Conservation (phyloP, 805 yeast species). For the Candida endomychidarum region DNA sequence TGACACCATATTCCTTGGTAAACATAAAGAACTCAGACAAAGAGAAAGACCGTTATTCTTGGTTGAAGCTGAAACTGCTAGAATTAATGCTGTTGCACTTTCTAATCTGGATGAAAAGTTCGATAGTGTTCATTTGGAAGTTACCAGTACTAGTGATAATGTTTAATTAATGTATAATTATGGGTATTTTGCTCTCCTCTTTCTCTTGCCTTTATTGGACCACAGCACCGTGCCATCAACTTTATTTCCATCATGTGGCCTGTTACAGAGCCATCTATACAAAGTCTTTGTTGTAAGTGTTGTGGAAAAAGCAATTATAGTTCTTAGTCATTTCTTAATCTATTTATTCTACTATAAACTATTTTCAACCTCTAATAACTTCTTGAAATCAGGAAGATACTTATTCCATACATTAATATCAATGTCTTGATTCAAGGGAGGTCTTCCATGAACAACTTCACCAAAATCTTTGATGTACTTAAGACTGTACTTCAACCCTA, state of each 20-base stretch:
- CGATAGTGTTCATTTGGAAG: constrained; percentile 7
- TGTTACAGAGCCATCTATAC: no score
- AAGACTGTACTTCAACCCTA: constrained; percentile 49
- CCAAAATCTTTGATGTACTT: constrained; percentile 38
- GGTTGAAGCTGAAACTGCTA: constrained; percentile 17
- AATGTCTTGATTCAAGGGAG: constrained; percentile 44
- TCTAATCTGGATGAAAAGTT: constrained; percentile 9
- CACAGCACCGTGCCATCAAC: no score
- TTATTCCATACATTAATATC: constrained; percentile 15
- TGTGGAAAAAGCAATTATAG: no score
- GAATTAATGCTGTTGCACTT: constrained; percentile 13
- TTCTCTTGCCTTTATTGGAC: no score
- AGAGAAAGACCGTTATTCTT: constrained; percentile 14
- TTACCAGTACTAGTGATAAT: constrained; percentile 3
- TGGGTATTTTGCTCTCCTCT: neutral
- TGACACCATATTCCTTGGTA: constrained; percentile 18
- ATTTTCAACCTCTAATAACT: constrained; percentile 13
- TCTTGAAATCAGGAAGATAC: constrained; percentile 13
- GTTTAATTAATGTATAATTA: constrained; percentile 3
- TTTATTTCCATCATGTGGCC: no score
- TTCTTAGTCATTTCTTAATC: no score
- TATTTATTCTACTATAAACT: constrained; percentile 10
- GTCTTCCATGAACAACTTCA: constrained; percentile 45
- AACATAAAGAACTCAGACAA: constrained; percentile 16
- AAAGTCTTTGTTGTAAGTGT: no score